These are phyloP conservation scores for Kwoniella dejecticola DNA, from an alignment of 768 basidiomycete genomes.

Conservation along the genomic window DNA sequence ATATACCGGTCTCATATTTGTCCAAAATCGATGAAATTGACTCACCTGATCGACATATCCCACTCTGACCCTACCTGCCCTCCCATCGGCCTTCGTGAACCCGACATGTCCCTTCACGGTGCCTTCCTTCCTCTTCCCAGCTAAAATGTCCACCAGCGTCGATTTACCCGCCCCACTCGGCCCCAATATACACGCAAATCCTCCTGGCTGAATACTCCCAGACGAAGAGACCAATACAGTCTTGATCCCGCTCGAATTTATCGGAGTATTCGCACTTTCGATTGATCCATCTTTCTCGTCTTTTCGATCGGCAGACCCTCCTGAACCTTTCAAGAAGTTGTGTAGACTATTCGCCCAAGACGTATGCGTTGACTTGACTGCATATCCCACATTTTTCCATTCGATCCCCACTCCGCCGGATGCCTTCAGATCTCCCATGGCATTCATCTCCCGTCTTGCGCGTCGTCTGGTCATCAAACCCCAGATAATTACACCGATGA, in stretches of 20 bases:
- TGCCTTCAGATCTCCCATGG: conserved; percentile 55
- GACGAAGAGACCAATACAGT: conserved; percentile 70
- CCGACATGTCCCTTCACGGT: conserved; percentile 66
- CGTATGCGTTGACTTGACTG: conserved; percentile 57
- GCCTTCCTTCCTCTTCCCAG: conserved; percentile 78
- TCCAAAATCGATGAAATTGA: neutral
- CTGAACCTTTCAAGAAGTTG: conserved; percentile 37
- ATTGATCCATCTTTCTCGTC: neutral
- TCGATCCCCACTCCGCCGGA: conserved; percentile 65
- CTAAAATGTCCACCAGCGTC: conserved; percentile 85
- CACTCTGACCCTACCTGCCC: conserved; percentile 60
- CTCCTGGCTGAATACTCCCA: conserved; percentile 73
- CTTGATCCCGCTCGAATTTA: conserved; percentile 59
- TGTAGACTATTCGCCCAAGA: conserved; percentile 1
- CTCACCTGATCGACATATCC: conserved; percentile 72
- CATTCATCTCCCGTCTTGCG: conserved; percentile 60
- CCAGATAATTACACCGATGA: conserved; percentile 65
- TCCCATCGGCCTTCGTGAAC: conserved; percentile 57
- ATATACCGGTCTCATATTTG: neutral
- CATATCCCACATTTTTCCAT: conserved; percentile 72
- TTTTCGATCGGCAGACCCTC: neutral
- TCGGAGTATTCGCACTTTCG: conserved; percentile 1
- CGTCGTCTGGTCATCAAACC: conserved; percentile 67
- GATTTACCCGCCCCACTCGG: conserved; percentile 92
- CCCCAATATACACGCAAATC: conserved; percentile 88